phyloP scores from a whole-genome alignment of 768 basidiomycete species.

The Rhodocollybia butyracea region DNA sequence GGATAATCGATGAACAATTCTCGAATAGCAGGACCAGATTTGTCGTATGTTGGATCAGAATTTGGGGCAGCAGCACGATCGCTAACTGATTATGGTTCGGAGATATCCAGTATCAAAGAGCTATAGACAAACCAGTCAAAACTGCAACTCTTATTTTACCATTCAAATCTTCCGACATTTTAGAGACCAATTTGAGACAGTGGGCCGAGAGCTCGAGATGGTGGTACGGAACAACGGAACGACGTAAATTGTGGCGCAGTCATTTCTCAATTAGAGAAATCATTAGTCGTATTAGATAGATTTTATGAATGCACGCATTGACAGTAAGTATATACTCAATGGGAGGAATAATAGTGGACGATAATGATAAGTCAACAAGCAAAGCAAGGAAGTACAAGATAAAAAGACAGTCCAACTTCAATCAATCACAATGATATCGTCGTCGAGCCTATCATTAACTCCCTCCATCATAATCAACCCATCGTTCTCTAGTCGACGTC shows the following conservation, averaged over 20 bases:
- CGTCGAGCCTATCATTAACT: slow-evolving; percentile 48
- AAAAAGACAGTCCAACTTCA: no score
- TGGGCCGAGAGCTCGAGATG: neutral
- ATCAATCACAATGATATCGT: slow-evolving; percentile 59
- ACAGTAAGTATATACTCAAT: no score
- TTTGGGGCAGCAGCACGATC: slow-evolving; percentile 57
- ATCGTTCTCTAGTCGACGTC: slow-evolving; percentile 65
- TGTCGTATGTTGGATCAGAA: slow-evolving; percentile 42
- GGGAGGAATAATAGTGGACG: no score
- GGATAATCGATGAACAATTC: slow-evolving; percentile 36
- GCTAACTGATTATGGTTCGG: slow-evolving; percentile 46
- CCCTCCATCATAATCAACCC: slow-evolving; percentile 68
- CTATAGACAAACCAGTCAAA: slow-evolving; percentile 16
- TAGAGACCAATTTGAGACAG: no score
- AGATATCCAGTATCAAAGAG: neutral
- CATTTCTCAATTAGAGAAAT: neutral
- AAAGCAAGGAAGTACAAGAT: no score
- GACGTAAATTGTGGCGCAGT: neutral
- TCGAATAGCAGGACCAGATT: slow-evolving; percentile 63
- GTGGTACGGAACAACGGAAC: neutral
- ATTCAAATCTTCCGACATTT: neutral
- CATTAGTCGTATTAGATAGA: no score
- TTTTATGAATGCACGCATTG: no score
- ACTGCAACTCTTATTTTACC: slow-evolving; percentile 17
- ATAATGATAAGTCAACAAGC: no score